phyloP scores from a whole-genome alignment of 495 filamentous ascomycete genomes.

The Penicillium chermesinum region DNA sequence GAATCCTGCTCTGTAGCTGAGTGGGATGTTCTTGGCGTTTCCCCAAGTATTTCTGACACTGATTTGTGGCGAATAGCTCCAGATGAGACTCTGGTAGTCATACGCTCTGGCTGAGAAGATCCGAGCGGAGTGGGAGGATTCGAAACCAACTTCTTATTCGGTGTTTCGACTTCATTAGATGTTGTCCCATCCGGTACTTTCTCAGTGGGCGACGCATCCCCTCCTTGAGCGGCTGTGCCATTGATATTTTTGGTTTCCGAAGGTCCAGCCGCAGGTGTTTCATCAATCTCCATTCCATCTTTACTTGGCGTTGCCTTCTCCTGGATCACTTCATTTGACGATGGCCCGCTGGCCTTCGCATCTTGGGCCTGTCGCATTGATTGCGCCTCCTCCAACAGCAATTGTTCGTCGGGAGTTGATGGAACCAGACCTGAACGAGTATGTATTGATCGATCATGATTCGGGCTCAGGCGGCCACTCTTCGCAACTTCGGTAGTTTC shows the following conservation, averaged over 20 bases:
- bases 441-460: slow-evolving; percentile 18
- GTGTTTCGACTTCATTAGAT: slow-evolving; percentile 3
- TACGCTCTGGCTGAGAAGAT: slow-evolving; percentile 44
- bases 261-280: slow-evolving; percentile 9
- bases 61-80: slow-evolving; percentile 67
- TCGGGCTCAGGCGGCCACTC: slow-evolving; percentile 21
- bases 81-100: slow-evolving; percentile 61
- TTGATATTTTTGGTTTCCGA: slow-evolving; percentile 13
- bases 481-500: slow-evolving; percentile 25
- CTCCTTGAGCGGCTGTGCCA: slow-evolving; percentile 6
- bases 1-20: slow-evolving; percentile 29
- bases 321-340: slow-evolving; percentile 24
- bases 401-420: slow-evolving; percentile 46
- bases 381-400: slow-evolving; percentile 46
- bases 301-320: slow-evolving; percentile 19
- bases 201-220: slow-evolving; percentile 15
- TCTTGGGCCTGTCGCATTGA: slow-evolving; percentile 29
- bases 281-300: slow-evolving; percentile 22
- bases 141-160: slow-evolving; percentile 9
- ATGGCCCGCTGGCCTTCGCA: slow-evolving; percentile 4
- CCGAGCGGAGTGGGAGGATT: slow-evolving; percentile 21
- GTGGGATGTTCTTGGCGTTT: slow-evolving; percentile 45
- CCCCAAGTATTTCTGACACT: slow-evolving; percentile 66
- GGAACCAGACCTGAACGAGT: slow-evolving; percentile 26
- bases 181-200: slow-evolving; percentile 5